A percentile compares a stretch with the other conserved stretches of the same genome.
Conservation (phyloP, 1,284 basidiomycete genomes). For the Ganoderma resinaceum region DNA sequence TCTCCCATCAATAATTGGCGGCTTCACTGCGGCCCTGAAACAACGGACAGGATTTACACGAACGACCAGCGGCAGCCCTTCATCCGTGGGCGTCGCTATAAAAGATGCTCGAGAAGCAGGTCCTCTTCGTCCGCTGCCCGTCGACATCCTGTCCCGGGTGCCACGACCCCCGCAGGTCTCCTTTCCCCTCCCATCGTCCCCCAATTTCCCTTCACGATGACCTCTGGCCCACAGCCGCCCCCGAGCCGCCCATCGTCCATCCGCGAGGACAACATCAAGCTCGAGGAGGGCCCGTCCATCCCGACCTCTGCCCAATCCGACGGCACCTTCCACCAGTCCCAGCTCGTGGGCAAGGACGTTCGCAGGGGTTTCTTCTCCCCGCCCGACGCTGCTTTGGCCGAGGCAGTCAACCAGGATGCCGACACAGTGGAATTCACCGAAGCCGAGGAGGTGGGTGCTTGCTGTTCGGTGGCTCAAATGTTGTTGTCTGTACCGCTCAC, state of each 20-base stretch:
- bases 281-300: conserved; percentile 19
- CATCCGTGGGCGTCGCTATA: background rate
- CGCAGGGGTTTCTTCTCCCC: conserved; percentile 53
- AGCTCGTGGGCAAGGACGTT: conserved; percentile 25
- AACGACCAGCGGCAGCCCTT: background rate
- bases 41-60: background rate
- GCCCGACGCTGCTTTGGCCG: conserved; percentile 49
- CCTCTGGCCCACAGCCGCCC: conserved; percentile 5
- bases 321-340: conserved; percentile 39
- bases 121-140: conserved; percentile 1
- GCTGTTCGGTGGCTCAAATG: conserved; percentile 2
- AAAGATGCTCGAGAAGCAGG: background rate
- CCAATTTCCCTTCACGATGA: background rate
- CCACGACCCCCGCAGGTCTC: conserved; percentile 11
- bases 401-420: conserved; percentile 59
- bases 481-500: background rate
- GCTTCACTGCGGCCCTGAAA: background rate
- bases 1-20: background rate
- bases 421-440: conserved; percentile 51
- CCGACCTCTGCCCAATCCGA: conserved; percentile 26
- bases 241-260: conserved; percentile 7
- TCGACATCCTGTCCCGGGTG: conserved; percentile 11
- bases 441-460: conserved; percentile 50
- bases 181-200: background rate
- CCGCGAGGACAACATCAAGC: conserved; percentile 14